Evolutionary conservation across 805 yeast genomes (phyloP).

Genomic region (Candida schatavii): DNA sequence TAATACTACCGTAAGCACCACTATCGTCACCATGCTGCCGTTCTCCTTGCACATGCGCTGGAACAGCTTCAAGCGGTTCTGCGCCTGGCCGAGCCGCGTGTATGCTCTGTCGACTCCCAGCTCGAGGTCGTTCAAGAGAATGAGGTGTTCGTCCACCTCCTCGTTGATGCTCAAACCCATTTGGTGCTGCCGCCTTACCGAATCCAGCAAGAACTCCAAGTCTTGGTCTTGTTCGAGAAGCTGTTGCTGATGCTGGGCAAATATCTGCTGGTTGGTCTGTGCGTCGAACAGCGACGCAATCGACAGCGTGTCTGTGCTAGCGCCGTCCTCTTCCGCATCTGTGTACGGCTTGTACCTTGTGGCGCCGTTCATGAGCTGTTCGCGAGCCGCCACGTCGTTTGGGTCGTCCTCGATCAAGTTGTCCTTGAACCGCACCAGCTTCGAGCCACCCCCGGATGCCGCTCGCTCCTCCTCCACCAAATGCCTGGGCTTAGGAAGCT

Average conservation of each 20-base stretch:
- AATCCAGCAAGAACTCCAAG: conserved; percentile 31
- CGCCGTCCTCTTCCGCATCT: conserved; percentile 22
- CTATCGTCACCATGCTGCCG: conserved; percentile 42
- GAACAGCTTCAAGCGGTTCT: conserved; percentile 27
- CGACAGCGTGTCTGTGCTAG: conserved; percentile 8
- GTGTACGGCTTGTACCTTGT: conserved; percentile 32
- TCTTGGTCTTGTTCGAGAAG: conserved; percentile 36
- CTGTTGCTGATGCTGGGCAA: conserved; percentile 42
- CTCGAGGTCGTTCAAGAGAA: conserved; percentile 40
- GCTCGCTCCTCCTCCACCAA: background rate
- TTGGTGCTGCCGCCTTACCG: conserved; percentile 33
- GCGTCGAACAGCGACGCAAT: conserved; percentile 22
- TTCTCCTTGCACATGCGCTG: conserved; percentile 35
- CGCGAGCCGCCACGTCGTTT: conserved; percentile 14
- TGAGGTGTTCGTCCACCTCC: conserved; percentile 42
- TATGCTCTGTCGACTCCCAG: conserved; percentile 36
- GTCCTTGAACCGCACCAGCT: conserved; percentile 39
- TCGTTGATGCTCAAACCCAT: conserved; percentile 39
- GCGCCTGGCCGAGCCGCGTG: conserved; percentile 30
- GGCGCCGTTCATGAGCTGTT: conserved; percentile 29
- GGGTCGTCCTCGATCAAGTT: conserved; percentile 20
- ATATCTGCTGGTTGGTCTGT: conserved; percentile 35
- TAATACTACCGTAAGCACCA: conserved; percentile 38
- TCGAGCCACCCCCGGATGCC: background rate
- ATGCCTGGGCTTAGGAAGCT: background rate